Evolutionary conservation across 1,284 basidiomycete species (phyloP), one percentile per base, ranked within the genome.

Genomic region (Pseudozyma thailandica): DNA sequence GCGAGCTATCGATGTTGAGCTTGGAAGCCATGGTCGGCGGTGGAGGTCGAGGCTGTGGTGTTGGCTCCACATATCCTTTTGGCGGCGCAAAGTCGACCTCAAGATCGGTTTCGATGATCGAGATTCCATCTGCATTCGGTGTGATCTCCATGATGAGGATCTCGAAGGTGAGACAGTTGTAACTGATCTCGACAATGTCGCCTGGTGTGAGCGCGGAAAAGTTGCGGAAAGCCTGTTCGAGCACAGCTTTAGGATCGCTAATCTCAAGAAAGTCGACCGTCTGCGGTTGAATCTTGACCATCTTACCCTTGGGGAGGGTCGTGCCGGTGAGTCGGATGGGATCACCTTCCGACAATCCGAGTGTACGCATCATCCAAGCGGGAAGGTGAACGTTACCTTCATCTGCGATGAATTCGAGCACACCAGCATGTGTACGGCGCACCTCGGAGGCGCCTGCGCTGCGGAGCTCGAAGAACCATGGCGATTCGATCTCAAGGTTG

Each of bases 351-450:
- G 90, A 90, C 26, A 99, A 85, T 25, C 91, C 88, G 9, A 99
- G 86, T 8, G 92, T 92, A 84, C 92, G 92, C 96, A 99, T 99
- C 93, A 98, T 97, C 96, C 96, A 99, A 70, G 93, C 92, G 0
- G 96, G 96, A 13, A 99, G 86, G 85, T 98, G 92, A 3, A 96
- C 94, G 20, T 91, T 88, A 15, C 96, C 96, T 83, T 98, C 94
- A 58, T 97, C 92, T 1, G 96, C 95, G 72, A 98, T 98, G 84
- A 99, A 99, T 83, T 99, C 96, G 42, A 99, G 88, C 16, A 99
- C 96, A 87, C 96, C 96, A 1, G 91, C 91, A 82, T 99, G 93
- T 1, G 96, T 98, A 44, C 83, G 82, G 18, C 65, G 71, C 9
- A 51, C 48, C 39, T 75, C 72, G 18, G 72, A 58, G 1, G 61